These are phyloP conservation scores for Cucurbita ficifolia DNA, from an alignment of 306 rosid genomes.

Conservation along the genomic window DNA sequence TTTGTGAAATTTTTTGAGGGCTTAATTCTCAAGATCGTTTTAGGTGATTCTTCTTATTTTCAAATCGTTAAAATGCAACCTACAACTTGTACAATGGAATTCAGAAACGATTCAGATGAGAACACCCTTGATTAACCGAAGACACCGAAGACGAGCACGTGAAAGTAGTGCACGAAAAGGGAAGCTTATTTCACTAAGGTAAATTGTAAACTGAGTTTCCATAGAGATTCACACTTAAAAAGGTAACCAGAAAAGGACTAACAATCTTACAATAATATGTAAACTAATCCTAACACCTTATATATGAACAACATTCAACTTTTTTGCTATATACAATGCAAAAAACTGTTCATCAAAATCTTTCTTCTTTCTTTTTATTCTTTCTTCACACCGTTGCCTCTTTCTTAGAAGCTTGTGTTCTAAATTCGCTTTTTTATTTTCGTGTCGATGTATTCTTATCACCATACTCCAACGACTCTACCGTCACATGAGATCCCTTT, in stretches of 20 bases:
- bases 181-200: no score
- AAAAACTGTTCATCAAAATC: background rate
- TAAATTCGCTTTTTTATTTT: background rate
- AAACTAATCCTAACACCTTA: background rate
- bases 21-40: no score
- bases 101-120: no score
- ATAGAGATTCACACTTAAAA: background rate
- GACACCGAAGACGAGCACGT: no score
- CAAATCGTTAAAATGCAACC: no score
- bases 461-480: background rate
- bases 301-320: background rate
- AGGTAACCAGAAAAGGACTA: background rate
- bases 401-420: background rate
- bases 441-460: background rate
- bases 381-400: background rate
- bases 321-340: background rate
- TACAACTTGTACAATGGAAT: no score
- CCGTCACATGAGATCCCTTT: constrained; percentile 3
- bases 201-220: background rate
- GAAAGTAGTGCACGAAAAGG: no score
- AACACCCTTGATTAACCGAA: no score
- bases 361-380: background rate
- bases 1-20: no score
- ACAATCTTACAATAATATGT: background rate
- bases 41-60: no score